These are phyloP conservation scores for Oidium heveae DNA, from an alignment of 2,329 filamentous ascomycete genomes.

Conservation along the genomic window DNA sequence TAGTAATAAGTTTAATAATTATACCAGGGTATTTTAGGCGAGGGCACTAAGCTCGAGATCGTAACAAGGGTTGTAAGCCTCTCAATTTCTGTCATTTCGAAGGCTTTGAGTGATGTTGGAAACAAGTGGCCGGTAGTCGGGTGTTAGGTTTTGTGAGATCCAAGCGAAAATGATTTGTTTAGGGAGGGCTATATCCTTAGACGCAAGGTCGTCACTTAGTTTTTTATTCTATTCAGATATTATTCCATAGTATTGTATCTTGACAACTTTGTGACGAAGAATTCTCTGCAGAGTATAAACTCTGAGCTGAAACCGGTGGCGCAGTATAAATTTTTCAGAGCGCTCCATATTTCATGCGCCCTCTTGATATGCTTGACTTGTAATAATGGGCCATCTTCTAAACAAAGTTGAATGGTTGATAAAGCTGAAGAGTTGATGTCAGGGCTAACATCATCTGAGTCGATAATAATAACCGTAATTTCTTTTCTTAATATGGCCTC, in stretches of 20 bases:
- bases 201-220: background rate
- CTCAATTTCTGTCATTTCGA: background rate
- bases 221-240: background rate
- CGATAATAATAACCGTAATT: background rate
- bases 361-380: background rate
- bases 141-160: background rate
- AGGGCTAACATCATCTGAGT: background rate
- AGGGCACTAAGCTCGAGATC: too few species aligned
- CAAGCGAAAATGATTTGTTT: background rate
- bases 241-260: background rate
- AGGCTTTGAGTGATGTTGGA: background rate
- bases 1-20: too few species aligned
- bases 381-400: background rate
- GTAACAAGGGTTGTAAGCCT: too few species aligned
- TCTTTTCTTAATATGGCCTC: background rate
- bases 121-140: background rate
- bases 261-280: background rate
- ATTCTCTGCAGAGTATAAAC: background rate
- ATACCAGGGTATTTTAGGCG: too few species aligned
- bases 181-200: background rate
- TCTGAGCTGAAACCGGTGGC: background rate
- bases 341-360: background rate
- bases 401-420: background rate
- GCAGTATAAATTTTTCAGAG: background rate
- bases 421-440: background rate